phyloP scores from a whole-genome alignment of 306 rosid genomes.

The Vigna unguiculata region DNA sequence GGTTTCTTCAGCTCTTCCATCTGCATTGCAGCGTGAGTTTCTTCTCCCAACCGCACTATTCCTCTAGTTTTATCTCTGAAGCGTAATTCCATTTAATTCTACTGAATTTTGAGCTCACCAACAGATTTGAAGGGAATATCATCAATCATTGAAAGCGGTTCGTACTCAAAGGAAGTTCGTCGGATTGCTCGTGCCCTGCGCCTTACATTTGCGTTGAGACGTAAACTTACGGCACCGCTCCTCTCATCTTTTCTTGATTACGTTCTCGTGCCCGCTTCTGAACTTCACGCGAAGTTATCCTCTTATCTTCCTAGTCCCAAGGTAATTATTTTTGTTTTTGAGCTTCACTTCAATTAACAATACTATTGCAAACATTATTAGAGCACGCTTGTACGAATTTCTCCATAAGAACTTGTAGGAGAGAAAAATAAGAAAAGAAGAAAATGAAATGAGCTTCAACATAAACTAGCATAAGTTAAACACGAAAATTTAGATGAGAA shows the following conservation, averaged over 20 bases:
- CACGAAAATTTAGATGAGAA: too few species aligned
- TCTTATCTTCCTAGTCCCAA: conserved; percentile 72
- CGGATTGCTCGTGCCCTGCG: conserved; percentile 72
- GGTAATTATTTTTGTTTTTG: conserved; percentile 37
- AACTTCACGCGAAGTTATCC: conserved; percentile 57
- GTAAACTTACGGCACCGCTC: conserved; percentile 61
- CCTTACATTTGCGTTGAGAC: conserved; percentile 70
- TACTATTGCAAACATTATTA: neutral
- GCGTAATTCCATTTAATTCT: neutral
- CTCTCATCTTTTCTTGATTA: conserved; percentile 61
- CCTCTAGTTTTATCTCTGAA: neutral
- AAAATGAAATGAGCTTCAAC: too few species aligned
- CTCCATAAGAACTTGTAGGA: too few species aligned
- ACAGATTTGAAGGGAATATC: conserved; percentile 82
- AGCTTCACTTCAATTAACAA: conserved; percentile 1
- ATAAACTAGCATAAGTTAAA: too few species aligned
- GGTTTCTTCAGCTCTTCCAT: conserved; percentile 41
- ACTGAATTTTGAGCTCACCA: neutral
- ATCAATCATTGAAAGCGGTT: conserved; percentile 69
- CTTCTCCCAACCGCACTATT: neutral
- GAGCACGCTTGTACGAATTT: too few species aligned
- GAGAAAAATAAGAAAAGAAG: too few species aligned
- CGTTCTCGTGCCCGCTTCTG: conserved; percentile 65
- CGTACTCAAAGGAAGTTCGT: conserved; percentile 73
- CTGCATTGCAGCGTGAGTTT: conserved; percentile 45